Base-by-base conservation (phyloP, 2,329 filamentous ascomycete genomes). In the Epichloe scottii region DNA sequence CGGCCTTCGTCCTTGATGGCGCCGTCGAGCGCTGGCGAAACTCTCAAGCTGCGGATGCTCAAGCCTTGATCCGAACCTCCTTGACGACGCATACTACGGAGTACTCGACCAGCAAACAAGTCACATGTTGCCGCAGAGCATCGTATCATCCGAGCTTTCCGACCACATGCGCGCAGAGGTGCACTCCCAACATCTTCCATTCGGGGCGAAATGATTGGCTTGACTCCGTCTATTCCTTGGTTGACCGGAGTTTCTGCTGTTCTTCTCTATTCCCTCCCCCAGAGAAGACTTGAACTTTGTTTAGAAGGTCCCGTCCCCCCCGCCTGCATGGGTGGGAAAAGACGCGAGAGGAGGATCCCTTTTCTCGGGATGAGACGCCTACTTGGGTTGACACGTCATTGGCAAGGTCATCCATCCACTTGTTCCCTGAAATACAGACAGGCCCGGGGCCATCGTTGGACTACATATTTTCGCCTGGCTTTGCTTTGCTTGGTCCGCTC, bases 281-380 rank as follows among this genome's bases (percentile, higher is more conserved):
- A 12, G 19, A 21, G 19, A 11, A 46, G 35, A 38, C 35, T n/a
- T 14, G 4, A n/a, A 15, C 11, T 41, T 11, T 12, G 39, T 41
- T 23, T 11, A 19, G 39, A 38, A 48, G 8, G 30, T 39, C 23
- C 35, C 35, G 10, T n/a, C 14, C 49, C 52, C 46, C 45, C 51
- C 35, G 39, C 26, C 40, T 40, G 48, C 49, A 51, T 51, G 51
- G 51, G 46, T 52, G 41, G 38, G 19, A 50, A 49, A 38, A 52
- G 50, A 54, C 40, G 52, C 45, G 44, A 47, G 51, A 53, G 46
- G 34, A 49, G 47, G 46, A 50, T 53, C 49, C 53, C 57, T 50
- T 56, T 56, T 55, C 51, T 58, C 55, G 54, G 56, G 55, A 56
- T 60, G 56, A 62, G 61, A 62, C 59, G 60, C 42, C 35, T 52